Percentiles rank a stretch among this genome's conserved stretches.
phyloP scores from a whole-genome alignment of 306 rosid genomes.

The Boehmeria nivea region DNA sequence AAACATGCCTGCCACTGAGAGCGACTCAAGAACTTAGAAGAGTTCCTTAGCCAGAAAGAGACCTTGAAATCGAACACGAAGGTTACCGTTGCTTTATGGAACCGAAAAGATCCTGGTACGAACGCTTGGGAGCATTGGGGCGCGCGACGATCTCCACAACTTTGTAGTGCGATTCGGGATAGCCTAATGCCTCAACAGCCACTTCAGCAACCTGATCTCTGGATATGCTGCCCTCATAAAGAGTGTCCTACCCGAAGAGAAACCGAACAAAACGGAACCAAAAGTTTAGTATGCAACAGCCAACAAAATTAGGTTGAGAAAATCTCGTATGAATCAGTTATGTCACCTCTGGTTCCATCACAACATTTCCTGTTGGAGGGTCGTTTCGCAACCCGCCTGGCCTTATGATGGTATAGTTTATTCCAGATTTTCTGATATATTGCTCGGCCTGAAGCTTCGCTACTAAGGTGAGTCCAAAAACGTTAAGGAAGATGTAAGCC shows the following conservation, averaged over 20 bases:
- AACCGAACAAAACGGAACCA: neutral
- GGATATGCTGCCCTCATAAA: slow-evolving; percentile 71
- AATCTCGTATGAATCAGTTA: neutral
- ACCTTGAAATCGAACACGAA: slow-evolving; percentile 4
- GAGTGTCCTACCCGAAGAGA: slow-evolving; percentile 58
- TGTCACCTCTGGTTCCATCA: slow-evolving; percentile 87
- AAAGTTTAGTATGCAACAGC: neutral
- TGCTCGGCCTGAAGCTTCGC: slow-evolving; percentile 94
- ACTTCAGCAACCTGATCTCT: slow-evolving; percentile 94
- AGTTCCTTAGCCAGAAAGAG: slow-evolving; percentile 13
- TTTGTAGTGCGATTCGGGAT: slow-evolving; percentile 78
- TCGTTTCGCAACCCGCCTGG: slow-evolving; percentile 92
- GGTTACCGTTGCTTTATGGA: slow-evolving; percentile 58
- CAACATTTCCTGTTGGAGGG: slow-evolving; percentile 76
- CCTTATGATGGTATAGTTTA: slow-evolving; percentile 90
- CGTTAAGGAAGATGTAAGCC: slow-evolving; percentile 82
- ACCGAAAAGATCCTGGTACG: slow-evolving; percentile 74
- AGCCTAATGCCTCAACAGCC: slow-evolving; percentile 75
- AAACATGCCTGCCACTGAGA: slow-evolving; percentile 27
- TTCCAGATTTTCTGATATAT: slow-evolving; percentile 75
- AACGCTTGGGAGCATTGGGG: slow-evolving; percentile 64
- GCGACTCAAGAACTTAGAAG: slow-evolving; percentile 9
- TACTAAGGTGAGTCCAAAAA: slow-evolving; percentile 81
- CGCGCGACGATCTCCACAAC: slow-evolving; percentile 85
- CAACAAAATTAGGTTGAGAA: neutral